Conservation (phyloP, 1,139 yeast species). For the Eremothecium cymbalariae region DNA sequence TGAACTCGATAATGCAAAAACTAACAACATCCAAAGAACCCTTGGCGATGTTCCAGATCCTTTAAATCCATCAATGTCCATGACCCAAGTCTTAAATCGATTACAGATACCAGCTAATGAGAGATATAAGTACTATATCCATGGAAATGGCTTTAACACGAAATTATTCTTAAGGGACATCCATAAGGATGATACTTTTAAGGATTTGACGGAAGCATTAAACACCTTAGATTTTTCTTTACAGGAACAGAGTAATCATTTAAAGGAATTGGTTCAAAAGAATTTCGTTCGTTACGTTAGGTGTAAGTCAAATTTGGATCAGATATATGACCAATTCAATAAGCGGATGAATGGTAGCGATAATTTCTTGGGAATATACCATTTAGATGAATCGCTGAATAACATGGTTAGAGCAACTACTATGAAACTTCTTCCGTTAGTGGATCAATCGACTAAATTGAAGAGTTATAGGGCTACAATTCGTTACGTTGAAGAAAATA, state of each 20-base stretch:
- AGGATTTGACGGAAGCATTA: conserved; percentile 50
- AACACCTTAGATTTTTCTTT: conserved; percentile 53
- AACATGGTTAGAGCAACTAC: conserved; percentile 49
- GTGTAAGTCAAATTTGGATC: conserved; percentile 61
- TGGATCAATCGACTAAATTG: conserved; percentile 55
- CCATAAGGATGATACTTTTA: conserved; percentile 63
- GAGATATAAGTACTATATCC: conserved; percentile 51
- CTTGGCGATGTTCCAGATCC: conserved; percentile 13
- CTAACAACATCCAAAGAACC: conserved; percentile 17
- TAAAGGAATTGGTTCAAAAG: conserved; percentile 58
- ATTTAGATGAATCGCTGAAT: conserved; percentile 41
- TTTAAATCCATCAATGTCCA: conserved; percentile 14
- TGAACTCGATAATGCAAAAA: conserved; percentile 16
- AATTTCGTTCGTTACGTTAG: conserved; percentile 71
- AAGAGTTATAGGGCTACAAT: conserved; percentile 52
- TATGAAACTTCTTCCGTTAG: conserved; percentile 65
- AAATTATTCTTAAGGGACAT: conserved; percentile 59
- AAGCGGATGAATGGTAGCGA: conserved; percentile 28
- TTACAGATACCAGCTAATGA: conserved; percentile 37
- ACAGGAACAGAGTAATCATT: conserved; percentile 54
- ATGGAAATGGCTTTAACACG: conserved; percentile 67
- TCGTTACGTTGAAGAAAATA: conserved; percentile 53
- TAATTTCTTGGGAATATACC: conserved; percentile 30
- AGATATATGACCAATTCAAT: conserved; percentile 46
- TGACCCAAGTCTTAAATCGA: conserved; percentile 39